Conservation (phyloP, 1,284 basidiomycete species). For the Malassezia sympodialis region DNA sequence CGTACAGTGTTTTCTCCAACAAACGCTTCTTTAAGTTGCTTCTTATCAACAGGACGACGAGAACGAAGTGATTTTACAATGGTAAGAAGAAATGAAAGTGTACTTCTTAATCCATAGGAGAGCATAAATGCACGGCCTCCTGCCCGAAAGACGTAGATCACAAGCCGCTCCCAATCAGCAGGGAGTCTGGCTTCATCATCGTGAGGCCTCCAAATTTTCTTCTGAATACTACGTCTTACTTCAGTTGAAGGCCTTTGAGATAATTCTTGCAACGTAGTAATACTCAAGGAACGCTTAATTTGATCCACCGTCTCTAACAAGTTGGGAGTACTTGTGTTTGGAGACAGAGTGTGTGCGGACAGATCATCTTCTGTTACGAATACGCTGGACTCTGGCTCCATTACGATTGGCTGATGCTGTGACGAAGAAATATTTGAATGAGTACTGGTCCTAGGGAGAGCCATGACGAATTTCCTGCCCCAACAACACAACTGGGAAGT, state of each 20-base stretch:
- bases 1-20: conserved; percentile 34
- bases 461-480: not conserved
- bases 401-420: not conserved
- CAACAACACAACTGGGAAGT: not conserved
- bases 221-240: conserved; percentile 33
- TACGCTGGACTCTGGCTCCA: not conserved
- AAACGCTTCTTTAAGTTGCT: conserved; percentile 22
- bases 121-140: conserved; percentile 36
- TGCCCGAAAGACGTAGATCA: conserved; percentile 37
- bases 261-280: conserved; percentile 36
- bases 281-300: conserved; percentile 36
- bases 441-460: not conserved
- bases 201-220: conserved; percentile 44
- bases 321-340: conserved; percentile 37
- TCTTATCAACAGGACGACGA: conserved; percentile 20
- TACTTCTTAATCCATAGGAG: conserved; percentile 35
- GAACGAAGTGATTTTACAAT: conserved; percentile 32
- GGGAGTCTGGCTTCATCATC: conserved; percentile 39
- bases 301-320: conserved; percentile 37
- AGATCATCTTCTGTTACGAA: conserved; percentile 24
- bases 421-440: not conserved
- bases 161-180: conserved; percentile 42
- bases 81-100: conserved; percentile 33
- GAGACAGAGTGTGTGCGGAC: conserved; percentile 18
- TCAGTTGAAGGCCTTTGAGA: conserved; percentile 31